Evolutionary conservation across 106 monocot genomes (phyloP), one percentile per base, ranked within the genome.

Genomic region (Apostasia ramifera): DNA sequence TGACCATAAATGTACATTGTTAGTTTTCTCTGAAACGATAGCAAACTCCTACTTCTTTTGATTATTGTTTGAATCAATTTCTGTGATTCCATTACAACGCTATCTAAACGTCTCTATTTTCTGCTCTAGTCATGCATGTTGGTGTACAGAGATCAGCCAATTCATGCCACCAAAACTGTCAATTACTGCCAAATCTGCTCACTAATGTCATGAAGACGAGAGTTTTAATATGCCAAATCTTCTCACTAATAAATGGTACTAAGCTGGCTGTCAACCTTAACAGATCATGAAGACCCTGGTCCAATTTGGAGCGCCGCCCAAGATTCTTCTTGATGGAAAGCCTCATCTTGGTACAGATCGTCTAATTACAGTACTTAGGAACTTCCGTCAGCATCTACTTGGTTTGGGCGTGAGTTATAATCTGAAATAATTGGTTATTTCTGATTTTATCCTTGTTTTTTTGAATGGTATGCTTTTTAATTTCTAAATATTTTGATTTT

Each of bases 331-430:
- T 74, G 90, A 98, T 80, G 93, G 98, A 69, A 98, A 90, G 51
- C 90, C 98, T 78, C 98, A 98, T 71, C 79, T 98, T 5, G 98
- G 98, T 78, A 98, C 93, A 7, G 93, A 98, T 73, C 83, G 75
- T 68, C 79, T 98, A 75, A 76, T 98, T 73, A 85, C 89, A 51
- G 70, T 98, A 62, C 55, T 98, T 2, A 82, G 82, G 43, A 98
- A 85, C 66, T 93, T 93, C 67, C 81, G 98, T 45, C 70, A 82
- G 52, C 85, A 98, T 81, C 76, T 98, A 70, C 69, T 80, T 63
- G 58, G 68, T 8, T 77, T 98, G 80, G 98, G 90, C 57, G 98
- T 98, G 61, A 84, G 95, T 88, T 51, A 65, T 26, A 62, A 2
- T 60, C 55, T 71, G 40, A 67, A 5, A 47, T 44, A 2, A 44